phyloP scores from a whole-genome alignment of 2,329 filamentous ascomycete genomes.

The Tolypocladium nubicola region DNA sequence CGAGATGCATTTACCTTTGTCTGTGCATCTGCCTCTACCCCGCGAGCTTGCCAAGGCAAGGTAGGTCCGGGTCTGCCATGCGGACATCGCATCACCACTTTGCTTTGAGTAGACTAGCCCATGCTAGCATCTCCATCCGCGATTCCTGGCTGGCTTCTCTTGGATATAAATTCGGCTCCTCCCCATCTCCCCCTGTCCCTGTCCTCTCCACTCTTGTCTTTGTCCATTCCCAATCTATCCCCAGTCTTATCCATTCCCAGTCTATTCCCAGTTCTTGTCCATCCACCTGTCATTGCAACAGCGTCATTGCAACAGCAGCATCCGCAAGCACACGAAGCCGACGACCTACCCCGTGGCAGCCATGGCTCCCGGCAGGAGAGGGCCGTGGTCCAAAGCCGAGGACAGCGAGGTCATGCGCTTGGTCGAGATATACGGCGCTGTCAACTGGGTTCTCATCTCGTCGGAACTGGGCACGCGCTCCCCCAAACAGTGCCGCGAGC shows the following conservation, averaged over 20 bases:
- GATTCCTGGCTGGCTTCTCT: neutral
- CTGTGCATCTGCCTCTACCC: neutral
- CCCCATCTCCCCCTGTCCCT: neutral
- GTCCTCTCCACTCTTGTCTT: neutral
- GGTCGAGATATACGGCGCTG: constrained; percentile 59
- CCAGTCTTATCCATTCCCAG: neutral
- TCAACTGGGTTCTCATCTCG: constrained; percentile 88
- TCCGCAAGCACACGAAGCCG: neutral
- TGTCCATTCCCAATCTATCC: no score
- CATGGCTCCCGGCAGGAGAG: constrained; percentile 34
- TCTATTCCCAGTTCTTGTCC: neutral
- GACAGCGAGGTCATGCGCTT: constrained; percentile 61
- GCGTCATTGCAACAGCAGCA: neutral
- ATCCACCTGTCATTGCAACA: neutral
- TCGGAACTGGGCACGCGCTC: constrained; percentile 65
- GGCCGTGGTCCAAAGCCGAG: constrained; percentile 74
- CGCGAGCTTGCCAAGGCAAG: neutral
- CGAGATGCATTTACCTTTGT: neutral
- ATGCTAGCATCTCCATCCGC: neutral
- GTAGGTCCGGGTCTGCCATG: neutral
- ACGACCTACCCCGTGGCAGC: neutral
- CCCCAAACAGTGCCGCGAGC: constrained; percentile 89
- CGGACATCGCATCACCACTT: neutral
- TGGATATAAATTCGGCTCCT: neutral
- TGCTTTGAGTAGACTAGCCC: neutral